Evolutionary conservation across 306 rosid species (phyloP), one percentile per base, ranked within the genome.

Genomic region (Casuarina cunninghamiana): DNA sequence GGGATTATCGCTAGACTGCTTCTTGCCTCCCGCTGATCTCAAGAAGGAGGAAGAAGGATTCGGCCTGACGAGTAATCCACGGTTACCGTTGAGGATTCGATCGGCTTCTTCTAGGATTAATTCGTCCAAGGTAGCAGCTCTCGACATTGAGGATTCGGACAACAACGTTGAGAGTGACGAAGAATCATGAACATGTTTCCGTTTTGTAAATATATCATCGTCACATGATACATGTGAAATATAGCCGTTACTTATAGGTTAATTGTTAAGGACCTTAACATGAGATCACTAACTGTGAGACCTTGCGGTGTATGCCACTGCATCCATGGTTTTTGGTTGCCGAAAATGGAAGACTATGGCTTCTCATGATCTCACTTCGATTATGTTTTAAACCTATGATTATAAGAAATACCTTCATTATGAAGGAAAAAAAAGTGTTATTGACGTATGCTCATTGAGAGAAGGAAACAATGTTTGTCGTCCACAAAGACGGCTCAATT

Each of bases 11-110:
- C 75, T 84, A 73, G 98, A 94, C 57, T 94, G 97, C 44, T 94
- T 94, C 62, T 78, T 94, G 74, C 93, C 98, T 35, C 98, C 97
- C 16, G 84, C 92, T 72, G 98, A 94, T 73, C 69, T 94, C 77
- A 89, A 87, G 85, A 85, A 77, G 55, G 97, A 91, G 73, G 83
- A 89, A 39, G 87, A 80, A 44, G 62, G 82, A 10, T 51, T 62
- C 73, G 82, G 74, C 3, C 4, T 78, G 57, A 21, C 69, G 3
- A 70, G 5, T 10, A 81, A 80, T 55, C 80, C 83, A 0, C 82
- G 81, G 79, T 78, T 94, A 21, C 97, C 97, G 0, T 74, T 75
- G 44, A 86, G 78, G 80, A 86, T 90, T 66, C 85, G 93, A 19
- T 87, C 97, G 0, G 85, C 92, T 10, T 90, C 93, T 70, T 89